Base-by-base conservation (phyloP, 2,329 filamentous ascomycete species). In the Pseudogymnoascus sp. region DNA sequence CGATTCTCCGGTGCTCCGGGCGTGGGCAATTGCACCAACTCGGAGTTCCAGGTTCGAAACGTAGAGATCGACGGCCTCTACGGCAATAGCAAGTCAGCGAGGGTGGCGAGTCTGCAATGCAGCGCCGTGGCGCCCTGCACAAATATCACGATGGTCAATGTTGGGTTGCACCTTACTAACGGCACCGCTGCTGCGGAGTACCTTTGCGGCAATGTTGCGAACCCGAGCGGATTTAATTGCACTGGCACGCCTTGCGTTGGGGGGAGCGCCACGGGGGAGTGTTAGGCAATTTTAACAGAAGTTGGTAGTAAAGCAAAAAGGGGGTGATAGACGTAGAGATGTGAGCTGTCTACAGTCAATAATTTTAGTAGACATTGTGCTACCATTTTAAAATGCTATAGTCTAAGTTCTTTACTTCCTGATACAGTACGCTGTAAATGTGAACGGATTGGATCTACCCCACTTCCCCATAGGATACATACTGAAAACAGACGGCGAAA, bases 1-100 rank as follows among this genome's bases (percentile, higher is more conserved):
- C 69, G 70, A 0, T 77, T 75, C 63, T 72, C 63, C 4, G 72
- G 72, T 2, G 71, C 72, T 1, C 67, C 66, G 4, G 44, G 44
- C 4, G 6, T n/a, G 23, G 75, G 76, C 0, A 75, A 77, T 56
- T 77, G 75, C 65, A 75, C 73, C 0, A 76, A 73, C 7, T 74
- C 72, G 1, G 67, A 73, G 35, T 79, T 79, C 64, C 71, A 79
- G 60, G 69, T 80, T 33, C 65, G 66, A 2, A 70, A 76, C 59
- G 64, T 78, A 2, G 62, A 61, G 1, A 63, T 74, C 8, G 56
- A 23, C 1, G 63, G 67, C 31, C 61, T 71, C 2, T 63, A 60
- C 0, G 70, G 72, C 0, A 71, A 69, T 2, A 65, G 64, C 1
- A 21, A 63, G 21, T 31, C 12, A 6, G 66, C 64, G 1, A 35